Evolutionary conservation across 208 protist species (phyloP), one percentile per base, ranked within the genome.

Genomic region (Crithidia brevicula): DNA sequence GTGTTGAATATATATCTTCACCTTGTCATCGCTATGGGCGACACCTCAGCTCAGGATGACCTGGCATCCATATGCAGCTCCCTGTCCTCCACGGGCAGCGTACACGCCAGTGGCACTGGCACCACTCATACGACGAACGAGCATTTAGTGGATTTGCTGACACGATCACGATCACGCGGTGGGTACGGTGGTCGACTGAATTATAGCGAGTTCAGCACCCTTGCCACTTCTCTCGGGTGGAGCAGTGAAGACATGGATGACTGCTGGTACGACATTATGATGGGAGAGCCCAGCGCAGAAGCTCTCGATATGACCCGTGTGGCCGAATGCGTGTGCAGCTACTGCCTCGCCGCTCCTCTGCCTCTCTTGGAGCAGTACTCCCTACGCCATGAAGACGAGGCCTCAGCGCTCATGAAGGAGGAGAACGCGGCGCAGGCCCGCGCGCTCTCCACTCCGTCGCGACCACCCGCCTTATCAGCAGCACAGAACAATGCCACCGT

Each of bases 241-340:
- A 69, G 63, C 16, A 60, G 36, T 23, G 89, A 94, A n/a, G 74
- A 79, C 9, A 67, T 87, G 54, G 89, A 94, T 50, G 89, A 94
- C 70, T 88, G 81, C 62, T 94, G 89, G 89, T 94, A 90, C 61
- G 85, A 91, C 53, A 85, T 91, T 45, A 70, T 92, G 56, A 64
- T 67, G 34, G 89, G 89, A 3, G 70, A 74, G 22, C 77, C 83
- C 11, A 42, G 53, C 16, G 59, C 73, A 10, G 74, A 85, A 50
- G 72, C 78, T 4, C 49, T 49, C 13, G 78, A 86, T 38, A 79
- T 91, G 72, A 16, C 50, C 6, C 83, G 79, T 25, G 74, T 79
- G 20, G 83, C 77, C 16, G 66, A 87, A 22, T 82, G 76, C 47
- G 61, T 94, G 33, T 62, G 73, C 70, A 70, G 67, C 45, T 86